Percentiles rank a stretch among this genome's conserved stretches.
Conservation (phyloP, 768 basidiomycete genomes). For the Amanita thiersii region DNA sequence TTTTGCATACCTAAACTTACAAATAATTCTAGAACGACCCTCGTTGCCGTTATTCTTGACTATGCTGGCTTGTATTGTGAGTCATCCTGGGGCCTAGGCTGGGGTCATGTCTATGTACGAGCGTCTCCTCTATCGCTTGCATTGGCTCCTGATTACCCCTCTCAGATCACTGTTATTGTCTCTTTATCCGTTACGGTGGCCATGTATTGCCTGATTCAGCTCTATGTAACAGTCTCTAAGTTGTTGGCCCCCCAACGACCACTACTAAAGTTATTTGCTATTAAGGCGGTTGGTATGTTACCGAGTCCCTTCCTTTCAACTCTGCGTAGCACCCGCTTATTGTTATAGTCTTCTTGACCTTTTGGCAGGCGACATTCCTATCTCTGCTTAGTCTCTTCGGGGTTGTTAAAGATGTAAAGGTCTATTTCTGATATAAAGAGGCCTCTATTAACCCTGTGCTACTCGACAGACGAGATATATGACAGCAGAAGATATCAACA, state of each 20-base stretch:
- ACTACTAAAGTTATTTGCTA: slow-evolving; percentile 57
- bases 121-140: background rate
- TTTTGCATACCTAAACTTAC: background rate
- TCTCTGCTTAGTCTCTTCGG: slow-evolving; percentile 48
- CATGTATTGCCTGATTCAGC: slow-evolving; percentile 72
- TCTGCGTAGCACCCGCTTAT: background rate
- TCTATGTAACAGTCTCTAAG: slow-evolving; percentile 50
- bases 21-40: slow-evolving; percentile 33
- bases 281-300: slow-evolving; percentile 62
- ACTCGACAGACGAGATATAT: slow-evolving; percentile 49
- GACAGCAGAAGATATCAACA: slow-evolving; percentile 68
- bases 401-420: slow-evolving; percentile 53
- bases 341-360: slow-evolving; percentile 56
- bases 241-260: slow-evolving; percentile 53
- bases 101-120: slow-evolving; percentile 63
- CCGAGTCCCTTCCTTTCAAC: background rate
- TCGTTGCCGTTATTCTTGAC: slow-evolving; percentile 54
- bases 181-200: slow-evolving; percentile 68
- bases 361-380: slow-evolving; percentile 66
- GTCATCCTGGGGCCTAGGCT: slow-evolving; percentile 56
- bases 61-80: slow-evolving; percentile 68
- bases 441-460: background rate
- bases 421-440: background rate
- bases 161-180: slow-evolving; percentile 49
- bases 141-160: slow-evolving; percentile 1